These are phyloP conservation scores for Xylaria arbuscula DNA, from an alignment of 2,329 filamentous ascomycete species.

Conservation along the genomic window DNA sequence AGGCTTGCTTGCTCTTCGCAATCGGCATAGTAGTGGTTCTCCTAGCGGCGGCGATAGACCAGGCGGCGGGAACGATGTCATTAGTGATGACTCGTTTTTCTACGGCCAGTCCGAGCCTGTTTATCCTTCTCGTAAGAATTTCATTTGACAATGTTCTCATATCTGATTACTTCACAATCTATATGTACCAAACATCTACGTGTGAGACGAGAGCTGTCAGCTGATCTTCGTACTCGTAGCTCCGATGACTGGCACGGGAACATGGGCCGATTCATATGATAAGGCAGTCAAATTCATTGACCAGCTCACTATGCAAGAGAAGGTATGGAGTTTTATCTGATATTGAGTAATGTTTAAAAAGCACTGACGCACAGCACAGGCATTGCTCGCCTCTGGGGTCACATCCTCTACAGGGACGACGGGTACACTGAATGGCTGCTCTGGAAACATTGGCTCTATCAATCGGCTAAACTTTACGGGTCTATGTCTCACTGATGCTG, in stretches of 20 bases:
- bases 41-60: conserved; percentile 21
- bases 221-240: conserved; percentile 49
- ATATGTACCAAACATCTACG: neutral
- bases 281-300: conserved; percentile 77
- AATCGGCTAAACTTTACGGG: conserved; percentile 56
- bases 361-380: conserved; percentile 50
- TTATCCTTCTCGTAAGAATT: conserved; percentile 62
- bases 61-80: conserved; percentile 39
- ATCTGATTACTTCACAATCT: neutral
- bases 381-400: conserved; percentile 79
- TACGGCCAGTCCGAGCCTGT: conserved; percentile 63
- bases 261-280: conserved; percentile 74
- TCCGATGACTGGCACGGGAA: conserved; percentile 67
- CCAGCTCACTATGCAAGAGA: conserved; percentile 79
- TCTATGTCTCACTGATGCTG: conserved; percentile 55
- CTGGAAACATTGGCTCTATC: conserved; percentile 57
- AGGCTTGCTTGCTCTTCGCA: conserved; percentile 48
- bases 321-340: conserved; percentile 56
- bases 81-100: conserved; percentile 58
- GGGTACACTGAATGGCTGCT: conserved; percentile 55
- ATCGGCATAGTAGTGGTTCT: conserved; percentile 30
- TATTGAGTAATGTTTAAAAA: neutral
- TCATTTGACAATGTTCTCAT: neutral
- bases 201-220: neutral
- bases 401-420: conserved; percentile 57